These are phyloP conservation scores for Ramichloridium luteum DNA, from an alignment of 2,329 filamentous ascomycete genomes.

Conservation along the genomic window DNA sequence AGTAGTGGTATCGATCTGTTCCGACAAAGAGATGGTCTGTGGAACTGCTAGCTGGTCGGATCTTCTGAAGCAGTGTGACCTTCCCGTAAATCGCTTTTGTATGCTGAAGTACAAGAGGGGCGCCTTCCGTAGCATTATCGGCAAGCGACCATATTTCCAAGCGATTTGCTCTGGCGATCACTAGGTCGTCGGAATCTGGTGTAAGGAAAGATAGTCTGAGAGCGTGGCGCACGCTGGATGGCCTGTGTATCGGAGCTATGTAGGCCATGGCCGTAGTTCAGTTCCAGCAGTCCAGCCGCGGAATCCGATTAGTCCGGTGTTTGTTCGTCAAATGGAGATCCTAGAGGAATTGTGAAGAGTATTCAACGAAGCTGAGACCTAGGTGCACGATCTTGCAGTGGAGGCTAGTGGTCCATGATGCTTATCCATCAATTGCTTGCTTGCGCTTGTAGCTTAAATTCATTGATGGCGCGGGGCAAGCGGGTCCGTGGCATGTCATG, in stretches of 20 bases:
- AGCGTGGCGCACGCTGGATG: constrained; percentile 84
- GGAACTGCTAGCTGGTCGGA: constrained; percentile 59
- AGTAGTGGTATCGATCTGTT: constrained; percentile 81
- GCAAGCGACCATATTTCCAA: constrained; percentile 64
- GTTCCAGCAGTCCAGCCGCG: no score
- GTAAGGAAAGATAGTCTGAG: constrained; percentile 66
- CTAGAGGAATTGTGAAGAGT: no score
- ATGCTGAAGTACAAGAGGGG: constrained; percentile 47
- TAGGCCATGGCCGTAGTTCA: constrained; percentile 73
- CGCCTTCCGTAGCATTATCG: constrained; percentile 36
- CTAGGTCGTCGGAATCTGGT: constrained; percentile 64
- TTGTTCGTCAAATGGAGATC: no score
- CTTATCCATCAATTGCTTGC: no score
- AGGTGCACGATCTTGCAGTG: no score
- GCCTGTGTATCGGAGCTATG: constrained; percentile 80
- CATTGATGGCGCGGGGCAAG: no score
- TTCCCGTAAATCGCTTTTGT: constrained; percentile 72
- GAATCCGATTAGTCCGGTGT: no score
- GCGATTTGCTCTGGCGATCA: constrained; percentile 76
- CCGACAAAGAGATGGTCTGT: constrained; percentile 86
- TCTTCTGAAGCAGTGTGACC: constrained; percentile 69
- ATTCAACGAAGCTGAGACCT: no score
- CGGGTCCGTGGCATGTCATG: no score
- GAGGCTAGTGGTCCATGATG: no score
- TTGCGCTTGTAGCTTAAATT: no score